These are phyloP conservation scores for Eucalyptus globulus DNA, from an alignment of 345 rosid species.

Conservation along the genomic window DNA sequence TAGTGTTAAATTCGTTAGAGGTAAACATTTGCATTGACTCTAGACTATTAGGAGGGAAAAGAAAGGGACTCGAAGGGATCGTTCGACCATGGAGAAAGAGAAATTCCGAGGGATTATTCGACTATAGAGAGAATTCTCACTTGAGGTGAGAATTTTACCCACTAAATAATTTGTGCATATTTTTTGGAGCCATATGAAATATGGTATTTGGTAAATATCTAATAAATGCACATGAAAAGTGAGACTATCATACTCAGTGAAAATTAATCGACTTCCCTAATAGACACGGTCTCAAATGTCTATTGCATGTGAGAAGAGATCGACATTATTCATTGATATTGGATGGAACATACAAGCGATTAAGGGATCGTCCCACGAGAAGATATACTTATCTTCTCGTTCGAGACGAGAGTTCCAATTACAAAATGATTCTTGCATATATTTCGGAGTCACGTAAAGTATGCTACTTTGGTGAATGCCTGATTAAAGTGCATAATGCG, in stretches of 20 bases:
- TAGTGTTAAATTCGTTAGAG: not conserved
- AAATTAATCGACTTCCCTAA: not conserved
- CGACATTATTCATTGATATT: not conserved
- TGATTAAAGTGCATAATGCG: not conserved
- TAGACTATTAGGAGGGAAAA: not conserved
- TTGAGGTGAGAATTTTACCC: not conserved
- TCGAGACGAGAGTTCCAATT: not conserved
- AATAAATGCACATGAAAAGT: not conserved
- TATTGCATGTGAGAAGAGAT: not conserved
- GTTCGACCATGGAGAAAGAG: not conserved
- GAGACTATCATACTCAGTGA: not conserved
- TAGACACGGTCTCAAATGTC: not conserved
- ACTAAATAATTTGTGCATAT: not conserved
- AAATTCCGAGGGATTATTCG: not conserved
- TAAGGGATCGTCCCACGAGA: not conserved
- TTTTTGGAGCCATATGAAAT: not conserved
- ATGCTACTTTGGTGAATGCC: not conserved
- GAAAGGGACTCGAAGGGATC: not conserved
- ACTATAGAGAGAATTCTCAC: not conserved
- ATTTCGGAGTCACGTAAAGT: not conserved
- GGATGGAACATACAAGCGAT: fast-evolving
- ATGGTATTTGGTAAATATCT: not conserved
- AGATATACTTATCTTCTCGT: not conserved
- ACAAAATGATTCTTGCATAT: not conserved
- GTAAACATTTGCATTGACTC: not conserved